Percentiles rank a stretch among this genome's conserved stretches.
These are phyloP conservation scores for Termitomyces sp. DNA, from an alignment of 768 basidiomycete species.

Conservation along the genomic window DNA sequence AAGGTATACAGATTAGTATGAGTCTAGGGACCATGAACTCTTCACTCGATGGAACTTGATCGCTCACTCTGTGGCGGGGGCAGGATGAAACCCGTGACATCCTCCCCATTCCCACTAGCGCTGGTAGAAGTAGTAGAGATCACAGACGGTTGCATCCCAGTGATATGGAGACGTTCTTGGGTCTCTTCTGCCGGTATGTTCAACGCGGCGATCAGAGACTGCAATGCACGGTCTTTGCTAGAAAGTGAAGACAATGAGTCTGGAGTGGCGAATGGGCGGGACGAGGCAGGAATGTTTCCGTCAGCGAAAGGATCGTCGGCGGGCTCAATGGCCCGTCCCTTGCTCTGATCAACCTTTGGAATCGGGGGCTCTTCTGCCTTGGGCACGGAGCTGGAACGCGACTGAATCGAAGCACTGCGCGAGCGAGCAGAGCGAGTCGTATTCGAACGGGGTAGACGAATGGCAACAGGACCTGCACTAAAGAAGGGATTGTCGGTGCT, in stretches of 20 bases:
- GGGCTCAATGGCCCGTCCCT: slow-evolving; percentile 7
- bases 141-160: slow-evolving; percentile 53
- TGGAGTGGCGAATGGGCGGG: slow-evolving; percentile 24
- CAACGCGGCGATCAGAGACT: slow-evolving; percentile 62
- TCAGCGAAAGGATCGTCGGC: slow-evolving; percentile 35
- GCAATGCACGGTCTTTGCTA: slow-evolving; percentile 49
- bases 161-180: slow-evolving; percentile 44
- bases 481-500: slow-evolving; percentile 39
- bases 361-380: background rate
- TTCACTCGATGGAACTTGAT: slow-evolving; percentile 4
- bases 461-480: slow-evolving; percentile 17
- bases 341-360: slow-evolving; percentile 18
- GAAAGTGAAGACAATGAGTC: slow-evolving; percentile 31
- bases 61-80: slow-evolving; percentile 20
- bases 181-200: slow-evolving; percentile 41
- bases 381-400: slow-evolving; percentile 31
- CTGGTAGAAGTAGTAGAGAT: slow-evolving; percentile 26
- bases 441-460: slow-evolving; percentile 29
- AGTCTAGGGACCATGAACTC: too few relatives aligned
- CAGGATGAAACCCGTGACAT: slow-evolving; percentile 35
- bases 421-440: slow-evolving; percentile 32
- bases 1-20: background rate
- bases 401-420: slow-evolving; percentile 25
- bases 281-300: slow-evolving; percentile 19
- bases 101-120: slow-evolving; percentile 26